Conservation (phyloP, 306 rosid species). For the Pterocarpus macrocarpus region DNA sequence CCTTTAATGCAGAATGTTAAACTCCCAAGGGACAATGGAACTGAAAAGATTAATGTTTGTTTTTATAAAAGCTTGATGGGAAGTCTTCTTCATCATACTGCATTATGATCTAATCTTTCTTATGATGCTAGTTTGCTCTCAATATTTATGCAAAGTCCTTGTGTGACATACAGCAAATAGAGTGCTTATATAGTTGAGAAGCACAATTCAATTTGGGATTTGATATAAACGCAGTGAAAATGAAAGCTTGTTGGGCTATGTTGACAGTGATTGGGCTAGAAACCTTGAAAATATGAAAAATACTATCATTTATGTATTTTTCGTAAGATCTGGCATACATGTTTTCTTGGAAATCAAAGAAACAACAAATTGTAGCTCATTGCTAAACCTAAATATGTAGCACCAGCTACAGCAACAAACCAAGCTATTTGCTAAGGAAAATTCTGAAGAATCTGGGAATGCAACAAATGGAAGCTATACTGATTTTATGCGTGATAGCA, state of each 20-base stretch:
- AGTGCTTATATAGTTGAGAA: not conserved
- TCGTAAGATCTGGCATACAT: too few relatives aligned
- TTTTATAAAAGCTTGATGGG: not conserved
- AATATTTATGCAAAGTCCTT: not conserved
- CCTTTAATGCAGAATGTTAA: not conserved
- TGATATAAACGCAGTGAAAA: not conserved
- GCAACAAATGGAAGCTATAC: too few relatives aligned
- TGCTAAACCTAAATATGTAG: too few relatives aligned
- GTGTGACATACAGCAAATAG: not conserved
- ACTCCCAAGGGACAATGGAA: not conserved
- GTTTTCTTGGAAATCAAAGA: too few relatives aligned
- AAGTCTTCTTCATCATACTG: not conserved
- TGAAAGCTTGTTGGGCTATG: not conserved
- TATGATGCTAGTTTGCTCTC: not conserved
- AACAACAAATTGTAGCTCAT: too few relatives aligned
- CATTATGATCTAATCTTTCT: not conserved
- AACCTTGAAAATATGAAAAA: not conserved
- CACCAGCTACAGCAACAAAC: too few relatives aligned
- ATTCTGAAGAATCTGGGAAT: too few relatives aligned
- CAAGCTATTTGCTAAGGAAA: too few relatives aligned
- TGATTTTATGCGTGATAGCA: too few relatives aligned
- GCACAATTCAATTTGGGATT: not conserved
- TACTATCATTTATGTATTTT: too few relatives aligned
- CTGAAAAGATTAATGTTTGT: not conserved
- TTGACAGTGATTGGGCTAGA: not conserved